phyloP scores from a whole-genome alignment of 108 stramenopile species.

The Pseudonitzschia multiseries region DNA sequence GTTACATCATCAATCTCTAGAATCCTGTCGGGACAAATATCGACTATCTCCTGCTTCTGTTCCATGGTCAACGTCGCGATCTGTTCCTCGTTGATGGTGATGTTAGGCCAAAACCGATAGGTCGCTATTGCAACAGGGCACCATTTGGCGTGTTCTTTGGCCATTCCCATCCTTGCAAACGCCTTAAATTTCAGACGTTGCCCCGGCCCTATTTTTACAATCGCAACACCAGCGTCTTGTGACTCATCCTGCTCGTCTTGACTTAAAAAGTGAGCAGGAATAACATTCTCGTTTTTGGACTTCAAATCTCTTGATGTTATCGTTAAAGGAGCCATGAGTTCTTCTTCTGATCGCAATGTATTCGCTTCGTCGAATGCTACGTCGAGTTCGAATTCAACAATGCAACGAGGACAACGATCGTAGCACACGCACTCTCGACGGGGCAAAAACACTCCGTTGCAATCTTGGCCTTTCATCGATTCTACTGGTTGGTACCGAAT shows the following conservation, averaged over 20 bases:
- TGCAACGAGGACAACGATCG: conserved; percentile 79
- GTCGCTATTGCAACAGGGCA: conserved; percentile 94
- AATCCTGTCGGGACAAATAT: conserved; percentile 88
- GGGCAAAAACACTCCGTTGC: conserved; percentile 63
- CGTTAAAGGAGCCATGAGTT: conserved; percentile 67
- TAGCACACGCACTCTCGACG: conserved; percentile 87
- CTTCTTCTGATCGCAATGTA: conserved; percentile 52
- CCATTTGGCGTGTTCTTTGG: conserved; percentile 99
- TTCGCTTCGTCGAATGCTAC: conserved; percentile 72
- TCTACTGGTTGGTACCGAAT: conserved; percentile 72
- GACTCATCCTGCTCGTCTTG: conserved; percentile 82
- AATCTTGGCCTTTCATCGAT: conserved; percentile 67
- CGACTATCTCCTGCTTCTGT: conserved; percentile 86
- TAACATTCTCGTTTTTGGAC: conserved; percentile 68
- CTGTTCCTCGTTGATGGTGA: conserved; percentile 88
- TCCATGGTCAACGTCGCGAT: conserved; percentile 81
- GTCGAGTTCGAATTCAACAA: conserved; percentile 87
- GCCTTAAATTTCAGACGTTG: conserved; percentile 93
- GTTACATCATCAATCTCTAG: conserved; percentile 75
- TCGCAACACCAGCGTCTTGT: conserved; percentile 87
- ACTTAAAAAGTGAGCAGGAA: conserved; percentile 81
- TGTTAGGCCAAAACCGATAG: conserved; percentile 91
- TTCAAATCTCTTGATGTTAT: conserved; percentile 72
- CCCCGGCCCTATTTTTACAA: conserved; percentile 93
- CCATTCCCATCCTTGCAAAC: conserved; percentile 92